Evolutionary conservation across 164 flowering plant species (phyloP), one percentile per base, ranked within the genome.

Genomic region (Berberis vulgaris): DNA sequence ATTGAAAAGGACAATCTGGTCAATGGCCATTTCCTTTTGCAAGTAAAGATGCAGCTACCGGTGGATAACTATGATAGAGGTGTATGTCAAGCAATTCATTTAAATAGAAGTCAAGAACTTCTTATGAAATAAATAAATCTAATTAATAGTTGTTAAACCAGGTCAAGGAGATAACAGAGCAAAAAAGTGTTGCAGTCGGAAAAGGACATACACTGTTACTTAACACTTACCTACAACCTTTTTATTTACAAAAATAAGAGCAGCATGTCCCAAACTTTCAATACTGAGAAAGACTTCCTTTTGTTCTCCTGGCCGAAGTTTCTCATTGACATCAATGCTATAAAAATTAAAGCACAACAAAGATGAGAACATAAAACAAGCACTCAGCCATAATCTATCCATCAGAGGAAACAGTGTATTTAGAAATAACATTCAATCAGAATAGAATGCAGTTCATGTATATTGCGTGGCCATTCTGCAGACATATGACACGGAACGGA

Each of bases 231-330:
- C 87, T 60, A 69, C 69, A 58, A 65, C 65, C 63, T 61, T 73
- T 67, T 78, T 75, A 72, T 83, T 83, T 13, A 81, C 72, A 60
- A 80, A 83, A 63, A 78, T 72, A 47, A 81, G 77, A 55, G 82
- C 83, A 54, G 87, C 85, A 69, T 83, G 87, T 53, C 87, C 85
- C 73, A 81, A 57, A 70, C 85, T 81, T 59, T 65, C 77, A 68
- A 83, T 55, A 62, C 55, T 60, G 54, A 83, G 52, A 67, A 69
- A 44, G 54, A 45, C 73, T 55, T 80, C 79, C 64, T 56, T 59
- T 38, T 62, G 60, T 57, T 69, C 63, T 57, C 57, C 72, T 57
- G 66, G 46, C 40, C 6, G 10, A 9, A 52, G 57, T 46, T 69
- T 60, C 59, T 67, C 76, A 45, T 67, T 60, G 60, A 73, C 66